Evolutionary conservation across 2,329 filamentous ascomycete genomes (phyloP), one percentile per base, ranked within the genome.

Genomic region (Grosmannia serpens): DNA sequence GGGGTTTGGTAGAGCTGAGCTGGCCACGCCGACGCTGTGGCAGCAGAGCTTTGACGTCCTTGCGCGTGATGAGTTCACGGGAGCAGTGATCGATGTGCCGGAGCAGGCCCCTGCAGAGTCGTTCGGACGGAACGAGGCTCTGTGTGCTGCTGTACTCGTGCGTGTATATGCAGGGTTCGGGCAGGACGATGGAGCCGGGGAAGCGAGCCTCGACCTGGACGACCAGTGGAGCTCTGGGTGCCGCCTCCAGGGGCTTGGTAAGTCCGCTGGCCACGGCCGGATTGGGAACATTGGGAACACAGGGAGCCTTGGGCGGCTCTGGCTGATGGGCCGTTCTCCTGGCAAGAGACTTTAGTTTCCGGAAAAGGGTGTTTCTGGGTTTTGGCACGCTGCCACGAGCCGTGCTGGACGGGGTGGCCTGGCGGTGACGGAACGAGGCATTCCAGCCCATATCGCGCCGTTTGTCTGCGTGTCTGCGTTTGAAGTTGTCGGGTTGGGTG

Each of bases 31-130:
- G 50, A 49, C 62, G 66, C 60, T 65, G 64, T 38, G 69, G 68
- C 51, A 75, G 72, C 22, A 78, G 70, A 17, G 79, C 79, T 33
- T 65, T 67, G 20, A 74, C 73, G 65, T 82, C 79, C 61, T 74
- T 75, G 59, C 79, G 75, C 27, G 78, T 81, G 64, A 82, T 75
- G 59, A 82, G 70, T 66, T 82, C 79, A 47, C 75, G 67, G 59
- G 73, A 75, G 69, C 76, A 78, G 65, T 80, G 76, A 62, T 78
- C 73, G 51, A 82, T 71, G 46, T 77, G 76, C 31, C 74, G 73
- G 15, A 81, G 65, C n/a, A 82, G 66, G 2, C 73, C 77, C 44
- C 75, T 71, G 64, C 75, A 78, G 52, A 81, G 66, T n/a, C 73
- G 70, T 59, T 77, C 73, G 47, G 74, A 74, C 53, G 73, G 71